Percentiles rank a stretch among this genome's conserved stretches.
Evolutionary conservation across 2,329 filamentous ascomycete genomes (phyloP).

Genomic region (Cladorrhinum sp.): DNA sequence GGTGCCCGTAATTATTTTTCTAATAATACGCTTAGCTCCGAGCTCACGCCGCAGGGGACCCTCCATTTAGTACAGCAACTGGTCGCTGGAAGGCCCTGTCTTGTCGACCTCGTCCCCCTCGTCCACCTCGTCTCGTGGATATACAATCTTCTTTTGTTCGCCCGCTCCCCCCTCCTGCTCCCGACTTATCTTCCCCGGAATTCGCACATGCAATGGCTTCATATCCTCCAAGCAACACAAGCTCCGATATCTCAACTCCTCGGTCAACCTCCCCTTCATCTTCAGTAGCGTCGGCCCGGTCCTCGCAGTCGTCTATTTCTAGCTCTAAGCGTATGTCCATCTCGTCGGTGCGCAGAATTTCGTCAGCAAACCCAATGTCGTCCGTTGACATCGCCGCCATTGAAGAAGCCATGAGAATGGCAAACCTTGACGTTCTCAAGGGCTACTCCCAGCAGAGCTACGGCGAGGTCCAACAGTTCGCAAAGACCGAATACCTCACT

Average conservation of each 20-base stretch:
- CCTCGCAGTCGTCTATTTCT: conserved; percentile 50
- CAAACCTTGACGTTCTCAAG: conserved; percentile 57
- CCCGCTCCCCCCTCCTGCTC: conserved; percentile 19
- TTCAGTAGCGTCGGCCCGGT: conserved; percentile 46
- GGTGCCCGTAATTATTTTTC: conserved; percentile 19
- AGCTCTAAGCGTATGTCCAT: conserved; percentile 48
- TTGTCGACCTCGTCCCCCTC: conserved; percentile 6
- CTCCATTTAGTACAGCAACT: conserved; percentile 18
- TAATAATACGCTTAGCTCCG: conserved; percentile 22
- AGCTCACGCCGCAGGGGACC: conserved; percentile 20
- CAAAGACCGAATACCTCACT: conserved; percentile 52
- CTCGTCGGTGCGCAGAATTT: conserved; percentile 48
- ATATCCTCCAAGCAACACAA: conserved; percentile 43
- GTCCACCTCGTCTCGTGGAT: conserved; percentile 21
- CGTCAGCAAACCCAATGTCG: conserved; percentile 54
- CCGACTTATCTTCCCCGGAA: conserved; percentile 17
- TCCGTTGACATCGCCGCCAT: conserved; percentile 55
- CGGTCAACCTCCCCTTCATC: conserved; percentile 52
- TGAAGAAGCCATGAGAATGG: conserved; percentile 59
- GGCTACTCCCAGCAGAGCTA: conserved; percentile 59
- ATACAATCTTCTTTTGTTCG: conserved; percentile 21
- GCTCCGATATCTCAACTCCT: conserved; percentile 52
- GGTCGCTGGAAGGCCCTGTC: conserved; percentile 17
- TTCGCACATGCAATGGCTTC: conserved; percentile 41
- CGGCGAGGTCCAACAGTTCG: conserved; percentile 53